These are phyloP conservation scores for Lachancea quebecensis DNA, from an alignment of 805 yeast genomes.

Conservation along the genomic window DNA sequence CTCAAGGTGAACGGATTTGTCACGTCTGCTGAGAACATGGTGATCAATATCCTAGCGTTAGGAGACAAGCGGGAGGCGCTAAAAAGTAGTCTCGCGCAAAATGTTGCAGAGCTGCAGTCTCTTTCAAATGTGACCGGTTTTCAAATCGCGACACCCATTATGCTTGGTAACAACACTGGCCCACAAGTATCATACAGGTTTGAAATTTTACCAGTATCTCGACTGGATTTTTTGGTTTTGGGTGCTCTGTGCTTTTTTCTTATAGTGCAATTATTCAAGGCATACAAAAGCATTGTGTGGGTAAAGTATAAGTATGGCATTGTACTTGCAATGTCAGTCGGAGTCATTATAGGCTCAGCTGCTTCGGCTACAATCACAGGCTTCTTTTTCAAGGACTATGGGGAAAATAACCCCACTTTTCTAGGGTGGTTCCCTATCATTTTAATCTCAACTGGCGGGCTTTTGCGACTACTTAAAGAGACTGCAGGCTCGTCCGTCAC, in stretches of 20 bases:
- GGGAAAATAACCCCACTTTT: constrained; percentile 13
- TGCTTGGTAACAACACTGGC: not conserved
- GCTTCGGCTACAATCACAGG: constrained; percentile 13
- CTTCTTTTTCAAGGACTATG: constrained; percentile 12
- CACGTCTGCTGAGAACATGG: constrained; percentile 35
- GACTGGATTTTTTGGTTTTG: too few relatives aligned
- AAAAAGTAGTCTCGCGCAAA: constrained; percentile 26
- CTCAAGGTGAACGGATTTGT: constrained; percentile 39
- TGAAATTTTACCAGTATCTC: not conserved
- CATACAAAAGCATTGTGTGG: constrained; percentile 2
- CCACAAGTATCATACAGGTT: constrained; percentile 2
- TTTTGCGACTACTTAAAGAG: not conserved
- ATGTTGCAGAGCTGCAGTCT: constrained; percentile 22
- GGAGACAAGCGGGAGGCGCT: constrained; percentile 7
- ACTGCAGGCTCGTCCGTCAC: constrained; percentile 3
- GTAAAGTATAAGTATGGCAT: constrained; percentile 15
- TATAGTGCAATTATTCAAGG: not conserved
- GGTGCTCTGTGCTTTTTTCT: too few relatives aligned
- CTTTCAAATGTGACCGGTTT: constrained; percentile 15
- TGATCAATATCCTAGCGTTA: constrained; percentile 31
- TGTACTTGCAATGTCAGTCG: constrained; percentile 11
- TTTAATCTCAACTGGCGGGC: constrained; percentile 1
- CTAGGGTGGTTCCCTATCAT: constrained; percentile 13
- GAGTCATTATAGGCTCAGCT: constrained; percentile 11
- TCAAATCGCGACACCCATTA: constrained; percentile 12